phyloP scores from a whole-genome alignment of 441 rosid genomes.

The Arabidopsis hybrid region DNA sequence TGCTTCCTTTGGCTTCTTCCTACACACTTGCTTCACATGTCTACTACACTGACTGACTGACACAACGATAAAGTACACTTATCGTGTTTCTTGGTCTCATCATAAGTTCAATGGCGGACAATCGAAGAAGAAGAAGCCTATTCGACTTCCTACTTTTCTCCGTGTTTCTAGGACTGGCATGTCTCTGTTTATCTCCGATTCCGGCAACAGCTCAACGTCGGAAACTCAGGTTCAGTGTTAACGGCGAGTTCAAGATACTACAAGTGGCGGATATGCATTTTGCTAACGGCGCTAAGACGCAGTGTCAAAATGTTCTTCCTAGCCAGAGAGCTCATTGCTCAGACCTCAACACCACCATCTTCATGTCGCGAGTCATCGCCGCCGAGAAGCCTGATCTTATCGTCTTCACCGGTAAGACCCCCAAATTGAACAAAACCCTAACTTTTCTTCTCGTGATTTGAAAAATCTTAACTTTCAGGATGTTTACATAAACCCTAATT shows the following conservation, averaged over 20 bases:
- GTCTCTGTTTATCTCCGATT: constrained; percentile 31
- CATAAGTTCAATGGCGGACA: constrained; percentile 29
- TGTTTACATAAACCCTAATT: not conserved
- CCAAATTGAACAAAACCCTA: not conserved
- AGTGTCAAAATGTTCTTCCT: constrained; percentile 64
- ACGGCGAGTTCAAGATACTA: constrained; percentile 79
- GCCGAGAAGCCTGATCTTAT: constrained; percentile 86
- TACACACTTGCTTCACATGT: constrained; percentile 3
- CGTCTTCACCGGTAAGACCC: constrained; percentile 73
- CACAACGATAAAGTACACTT: not conserved
- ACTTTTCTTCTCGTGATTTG: not conserved
- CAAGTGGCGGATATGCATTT: constrained; percentile 95
- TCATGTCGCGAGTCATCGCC: constrained; percentile 65
- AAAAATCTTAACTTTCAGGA: not conserved
- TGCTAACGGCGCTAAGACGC: constrained; percentile 69
- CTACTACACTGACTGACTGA: not conserved
- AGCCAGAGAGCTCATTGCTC: constrained; percentile 61
- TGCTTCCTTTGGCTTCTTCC: not conserved
- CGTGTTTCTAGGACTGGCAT: not conserved
- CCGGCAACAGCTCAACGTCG: constrained; percentile 31
- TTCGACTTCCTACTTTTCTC: constrained; percentile 22
- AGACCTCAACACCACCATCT: constrained; percentile 83
- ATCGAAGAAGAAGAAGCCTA: constrained; percentile 7
- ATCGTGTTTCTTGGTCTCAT: not conserved
- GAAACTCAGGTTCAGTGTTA: constrained; percentile 57